phyloP scores from a whole-genome alignment of 164 flowering plant genomes.

The Tinospora cordifolia region DNA sequence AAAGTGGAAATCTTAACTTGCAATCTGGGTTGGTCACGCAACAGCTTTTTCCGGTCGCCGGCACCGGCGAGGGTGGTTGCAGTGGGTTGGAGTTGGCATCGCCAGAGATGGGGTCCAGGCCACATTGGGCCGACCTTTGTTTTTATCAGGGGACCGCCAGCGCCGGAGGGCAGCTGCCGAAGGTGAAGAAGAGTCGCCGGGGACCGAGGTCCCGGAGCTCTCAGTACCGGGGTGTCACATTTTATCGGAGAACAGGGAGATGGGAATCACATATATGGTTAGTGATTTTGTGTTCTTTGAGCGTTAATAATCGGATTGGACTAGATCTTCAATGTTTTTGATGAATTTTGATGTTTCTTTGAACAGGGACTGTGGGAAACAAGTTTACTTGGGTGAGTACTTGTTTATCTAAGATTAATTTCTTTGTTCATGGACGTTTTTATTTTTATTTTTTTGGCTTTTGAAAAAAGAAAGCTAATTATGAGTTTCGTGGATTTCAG shows the following conservation, averaged over 20 bases:
- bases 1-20: conserved; percentile 2
- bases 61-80: conserved; percentile 7
- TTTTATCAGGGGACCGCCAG: conserved; percentile 8
- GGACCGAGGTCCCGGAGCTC: conserved; percentile 97
- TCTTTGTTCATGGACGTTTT: too few relatives aligned
- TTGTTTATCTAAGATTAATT: too few relatives aligned
- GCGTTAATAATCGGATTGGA: neutral
- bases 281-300: neutral
- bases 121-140: conserved; percentile 42
- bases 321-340: neutral
- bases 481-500: conserved; percentile 19
- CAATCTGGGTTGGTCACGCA: conserved; percentile 25
- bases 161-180: conserved; percentile 17
- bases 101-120: neutral
- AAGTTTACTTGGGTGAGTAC: conserved; percentile 42
- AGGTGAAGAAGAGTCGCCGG: conserved; percentile 69
- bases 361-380: conserved; percentile 78
- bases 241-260: conserved; percentile 83
- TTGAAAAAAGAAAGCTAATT: conserved; percentile 6
- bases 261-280: conserved; percentile 98
- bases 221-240: conserved; percentile 88
- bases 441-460: neutral
- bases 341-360: conserved; percentile 4
- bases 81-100: conserved; percentile 4
- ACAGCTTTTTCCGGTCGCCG: conserved; percentile 37